phyloP scores from a whole-genome alignment of 306 rosid species.

The Trifolium fragiferum region DNA sequence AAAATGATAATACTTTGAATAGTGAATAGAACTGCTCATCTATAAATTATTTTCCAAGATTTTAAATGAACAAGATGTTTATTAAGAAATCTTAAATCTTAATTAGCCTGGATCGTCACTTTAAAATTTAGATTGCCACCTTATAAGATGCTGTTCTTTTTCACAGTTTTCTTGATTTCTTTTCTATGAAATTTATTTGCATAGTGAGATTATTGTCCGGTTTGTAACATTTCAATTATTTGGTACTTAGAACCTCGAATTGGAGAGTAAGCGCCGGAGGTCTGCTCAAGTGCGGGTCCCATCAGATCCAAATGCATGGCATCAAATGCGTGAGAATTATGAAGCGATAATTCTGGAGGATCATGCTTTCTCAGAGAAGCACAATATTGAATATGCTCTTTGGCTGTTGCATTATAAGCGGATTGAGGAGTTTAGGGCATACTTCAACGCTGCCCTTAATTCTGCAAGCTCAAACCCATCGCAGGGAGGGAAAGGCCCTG shows the following conservation, averaged over 20 bases:
- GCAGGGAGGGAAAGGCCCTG: conserved; percentile 65
- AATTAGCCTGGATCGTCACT: background rate
- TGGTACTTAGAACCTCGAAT: conserved; percentile 65
- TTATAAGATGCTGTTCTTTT: conserved; percentile 6
- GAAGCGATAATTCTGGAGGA: conserved; percentile 95
- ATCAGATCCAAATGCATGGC: conserved; percentile 96
- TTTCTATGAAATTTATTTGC: background rate
- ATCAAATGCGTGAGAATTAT: conserved; percentile 89
- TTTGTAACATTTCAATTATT: conserved; percentile 22
- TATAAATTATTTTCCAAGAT: background rate
- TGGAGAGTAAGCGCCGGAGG: conserved; percentile 78
- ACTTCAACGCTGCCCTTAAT: conserved; percentile 63
- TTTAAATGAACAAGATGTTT: conserved; percentile 13
- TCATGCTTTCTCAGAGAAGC: conserved; percentile 81
- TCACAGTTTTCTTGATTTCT: background rate
- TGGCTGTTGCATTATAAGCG: conserved; percentile 97
- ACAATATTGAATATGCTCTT: conserved; percentile 75
- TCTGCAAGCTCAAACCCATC: conserved; percentile 70
- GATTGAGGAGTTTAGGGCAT: conserved; percentile 87
- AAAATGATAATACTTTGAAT: background rate
- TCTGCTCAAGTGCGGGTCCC: conserved; percentile 89
- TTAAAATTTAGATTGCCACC: background rate
- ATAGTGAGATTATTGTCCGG: background rate
- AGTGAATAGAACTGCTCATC: conserved; percentile 10
- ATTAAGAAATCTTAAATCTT: background rate